A percentile compares a stretch with the other conserved stretches of the same genome.
Evolutionary conservation across 2,329 filamentous ascomycete genomes (phyloP).

Genomic region (Neofusicoccum kwambonambiense): DNA sequence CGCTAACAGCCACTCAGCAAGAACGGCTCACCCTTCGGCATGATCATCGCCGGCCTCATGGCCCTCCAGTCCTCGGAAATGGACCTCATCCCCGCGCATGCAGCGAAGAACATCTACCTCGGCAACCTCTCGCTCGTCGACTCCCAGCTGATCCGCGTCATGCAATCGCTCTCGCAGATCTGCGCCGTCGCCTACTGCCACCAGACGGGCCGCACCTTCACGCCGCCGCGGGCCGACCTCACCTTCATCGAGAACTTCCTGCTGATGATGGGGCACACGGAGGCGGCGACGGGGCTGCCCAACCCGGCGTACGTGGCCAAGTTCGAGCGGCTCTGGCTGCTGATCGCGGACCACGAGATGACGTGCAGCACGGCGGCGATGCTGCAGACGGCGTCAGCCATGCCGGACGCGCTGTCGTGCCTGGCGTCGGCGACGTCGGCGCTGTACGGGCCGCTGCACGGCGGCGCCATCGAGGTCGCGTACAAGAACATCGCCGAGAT

Average conservation of each 20-base stretch:
- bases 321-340: conserved; percentile 55
- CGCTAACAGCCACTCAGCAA: too few relatives aligned
- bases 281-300: conserved; percentile 47
- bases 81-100: too few relatives aligned
- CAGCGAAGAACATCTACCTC: too few relatives aligned
- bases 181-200: conserved; percentile 33
- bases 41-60: too few relatives aligned
- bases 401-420: conserved; percentile 56
- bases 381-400: conserved; percentile 55
- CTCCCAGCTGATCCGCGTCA: too few relatives aligned
- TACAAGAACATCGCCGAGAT: too few relatives aligned
- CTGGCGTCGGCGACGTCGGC: conserved; percentile 54
- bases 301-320: conserved; percentile 51
- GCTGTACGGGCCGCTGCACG: conserved; percentile 36
- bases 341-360: conserved; percentile 60
- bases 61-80: too few relatives aligned
- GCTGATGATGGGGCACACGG: conserved; percentile 54
- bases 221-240: conserved; percentile 42
- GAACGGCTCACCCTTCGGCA: too few relatives aligned
- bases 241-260: conserved; percentile 56
- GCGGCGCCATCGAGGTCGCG: too few relatives aligned
- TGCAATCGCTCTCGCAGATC: too few relatives aligned
- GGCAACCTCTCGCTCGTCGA: too few relatives aligned
- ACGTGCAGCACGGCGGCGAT: conserved; percentile 58
- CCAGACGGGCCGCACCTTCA: conserved; percentile 53